Evolutionary conservation across 371 early-diverging fungal species (phyloP).

Genomic region (Rhizopus arrhizus): DNA sequence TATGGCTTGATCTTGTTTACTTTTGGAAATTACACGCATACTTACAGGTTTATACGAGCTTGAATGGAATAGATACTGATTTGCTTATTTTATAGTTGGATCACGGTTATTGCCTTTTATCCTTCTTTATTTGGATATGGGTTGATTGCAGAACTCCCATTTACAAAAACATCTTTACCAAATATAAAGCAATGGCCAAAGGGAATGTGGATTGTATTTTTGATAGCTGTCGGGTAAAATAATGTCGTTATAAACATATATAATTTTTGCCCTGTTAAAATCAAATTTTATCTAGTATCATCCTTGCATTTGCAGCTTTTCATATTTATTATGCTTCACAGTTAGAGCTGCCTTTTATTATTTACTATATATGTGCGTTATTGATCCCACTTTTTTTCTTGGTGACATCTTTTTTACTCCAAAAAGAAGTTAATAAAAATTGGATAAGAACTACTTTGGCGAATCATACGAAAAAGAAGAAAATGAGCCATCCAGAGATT

Average conservation of each 20-base stretch:
- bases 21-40: conserved; percentile 79
- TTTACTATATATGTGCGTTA: conserved; percentile 62
- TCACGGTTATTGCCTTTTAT: conserved; percentile 71
- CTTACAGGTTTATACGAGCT: conserved; percentile 53
- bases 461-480: neutral
- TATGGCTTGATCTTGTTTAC: conserved; percentile 76
- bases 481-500: neutral
- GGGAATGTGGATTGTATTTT: conserved; percentile 69
- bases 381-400: conserved; percentile 58
- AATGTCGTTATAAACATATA: neutral
- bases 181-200: conserved; percentile 72
- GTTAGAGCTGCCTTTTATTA: conserved; percentile 42
- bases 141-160: conserved; percentile 71
- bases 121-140: conserved; percentile 72
- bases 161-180: conserved; percentile 71
- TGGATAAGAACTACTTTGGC: conserved; percentile 32
- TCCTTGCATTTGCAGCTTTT: conserved; percentile 60
- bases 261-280: no score
- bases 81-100: conserved; percentile 54
- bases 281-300: conserved; percentile 30
- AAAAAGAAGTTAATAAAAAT: conserved; percentile 53
- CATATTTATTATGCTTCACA: conserved; percentile 60
- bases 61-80: neutral
- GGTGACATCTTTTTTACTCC: conserved; percentile 33
- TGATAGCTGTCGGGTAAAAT: conserved; percentile 54